Evolutionary conservation across 345 rosid species (phyloP), one percentile per base, ranked within the genome.

Genomic region (Aquilaria malaccensis): DNA sequence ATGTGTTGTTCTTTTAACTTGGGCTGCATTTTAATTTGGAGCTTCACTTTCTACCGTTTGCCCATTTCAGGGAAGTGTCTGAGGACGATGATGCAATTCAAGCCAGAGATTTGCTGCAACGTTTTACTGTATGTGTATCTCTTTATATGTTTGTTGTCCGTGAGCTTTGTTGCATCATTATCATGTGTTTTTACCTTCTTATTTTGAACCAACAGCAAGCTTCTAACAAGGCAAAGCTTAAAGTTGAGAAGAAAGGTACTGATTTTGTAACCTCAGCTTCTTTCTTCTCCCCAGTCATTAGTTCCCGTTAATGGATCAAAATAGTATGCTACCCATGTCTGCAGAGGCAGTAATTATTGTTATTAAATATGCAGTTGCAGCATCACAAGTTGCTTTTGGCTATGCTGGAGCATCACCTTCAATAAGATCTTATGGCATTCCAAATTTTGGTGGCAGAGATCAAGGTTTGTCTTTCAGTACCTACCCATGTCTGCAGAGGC

Each of bases 81-180:
- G 96, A 83, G 68, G 74, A 81, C 41, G 81, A 63, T 32, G 74
- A 71, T 63, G 63, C 52, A 32, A 67, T 61, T 33, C 83, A 81
- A 77, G 98, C 95, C 29, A 72, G 56, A 76, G 85, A 88, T 37
- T 77, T 88, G 83, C 76, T 88, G 72, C 81, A 80, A 6, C 84
- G 81, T 67, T 74, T 83, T 49, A 79, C 67, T 43, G 91, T 69
- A 70, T 56, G 60, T 55, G 45, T 14, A 22, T 53, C 69, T 30
- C 3, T 65, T 30, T 41, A 54, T 54, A 49, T 2, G 7, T 5
- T 52, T 59, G 13, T 29, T 66, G 46, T 9, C 33, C 30, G 7
- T 37, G 7, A 37, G 4, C 43, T 13, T 31, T 29, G 9, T 14
- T 22, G 10, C 31, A 33, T 6, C 11, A 49, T 12, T 14, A 41